Percentiles rank a stretch among this genome's conserved stretches.
These are phyloP conservation scores for Cavenderia fasciculata DNA, from an alignment of 78 protist genomes.

Conservation along the genomic window DNA sequence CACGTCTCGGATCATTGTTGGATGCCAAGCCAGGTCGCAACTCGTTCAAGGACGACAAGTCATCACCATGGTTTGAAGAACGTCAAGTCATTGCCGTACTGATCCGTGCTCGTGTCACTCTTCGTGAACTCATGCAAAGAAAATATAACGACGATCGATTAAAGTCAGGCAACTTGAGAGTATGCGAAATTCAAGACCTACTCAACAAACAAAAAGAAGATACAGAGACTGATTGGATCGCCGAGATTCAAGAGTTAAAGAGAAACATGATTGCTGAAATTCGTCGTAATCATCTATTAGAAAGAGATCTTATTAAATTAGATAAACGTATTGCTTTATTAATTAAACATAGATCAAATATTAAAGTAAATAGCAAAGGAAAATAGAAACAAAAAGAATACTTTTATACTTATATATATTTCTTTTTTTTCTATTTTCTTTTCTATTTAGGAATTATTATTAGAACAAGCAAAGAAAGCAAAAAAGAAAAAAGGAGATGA, in stretches of 20 bases:
- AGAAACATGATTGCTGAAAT: constrained; percentile 82
- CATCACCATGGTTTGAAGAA: constrained; percentile 72
- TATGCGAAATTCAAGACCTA: constrained; percentile 56
- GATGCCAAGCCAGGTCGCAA: neutral
- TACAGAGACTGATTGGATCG: constrained; percentile 65
- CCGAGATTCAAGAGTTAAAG: constrained; percentile 79
- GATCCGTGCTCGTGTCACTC: constrained; percentile 24
- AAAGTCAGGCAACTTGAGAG: constrained; percentile 45
- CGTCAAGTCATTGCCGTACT: constrained; percentile 58
- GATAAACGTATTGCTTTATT: constrained; percentile 85
- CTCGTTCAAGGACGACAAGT: constrained; percentile 26
- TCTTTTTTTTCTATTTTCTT: too few relatives aligned
- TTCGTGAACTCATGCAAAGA: constrained; percentile 30
- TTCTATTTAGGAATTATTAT: neutral
- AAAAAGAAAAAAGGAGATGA: constrained; percentile 42
- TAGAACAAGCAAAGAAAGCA: constrained; percentile 18
- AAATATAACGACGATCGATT: constrained; percentile 65
- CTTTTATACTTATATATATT: too few relatives aligned
- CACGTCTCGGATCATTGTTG: neutral
- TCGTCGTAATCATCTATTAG: constrained; percentile 71
- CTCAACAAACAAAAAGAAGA: constrained; percentile 77
- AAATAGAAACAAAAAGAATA: too few relatives aligned
- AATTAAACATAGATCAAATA: constrained; percentile 81
- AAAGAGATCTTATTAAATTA: constrained; percentile 76
- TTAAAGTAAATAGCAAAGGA: constrained; percentile 16